Evolutionary conservation across 129 eudicot genomes (phyloP), one percentile per base, ranked within the genome.

Genomic region (Cynara cardunculus): DNA sequence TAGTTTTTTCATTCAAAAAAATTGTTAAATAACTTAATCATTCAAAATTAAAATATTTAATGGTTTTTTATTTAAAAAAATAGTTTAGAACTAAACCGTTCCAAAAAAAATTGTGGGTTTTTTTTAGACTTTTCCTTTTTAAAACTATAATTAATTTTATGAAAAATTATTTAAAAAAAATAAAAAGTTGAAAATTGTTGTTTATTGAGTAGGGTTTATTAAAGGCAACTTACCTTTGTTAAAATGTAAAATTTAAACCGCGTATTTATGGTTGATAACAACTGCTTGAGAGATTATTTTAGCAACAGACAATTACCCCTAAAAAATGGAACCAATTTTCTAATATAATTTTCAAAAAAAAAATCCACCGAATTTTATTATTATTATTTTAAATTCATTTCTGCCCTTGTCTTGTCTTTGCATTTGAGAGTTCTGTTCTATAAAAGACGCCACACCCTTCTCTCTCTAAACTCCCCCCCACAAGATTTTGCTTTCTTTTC

Each of bases 381-480:
- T 24, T 37, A 8, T 70, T 67, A 49, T n/a, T 80, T 59, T 18
- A 44, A 13, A 75, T 0, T 69, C 0, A 37, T 59, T 67, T 12
- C 27, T 4, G 22, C 76, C 35, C 46, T 49, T 80, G 30, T 65
- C 78, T 88, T 81, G 85, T 84, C 85, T 80, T 80, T 86, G 49
- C 74, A 53, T 69, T 69, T 35, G 65, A 80, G 41, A 44, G 61
- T n/a, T 65, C 68, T 59, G 10, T 79, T 86, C 90, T 91, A 89
- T 89, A 87, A 84, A 89, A 77, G 71, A 78, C 75, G 72, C 78
- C 30, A 59, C 62, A 62, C 75, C 82, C 87, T 18, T 78, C 85
- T 69, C 77, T 81, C 73, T 68, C 73, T 11, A 67, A 59, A 35
- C 85, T 73, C 85, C 85, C 80, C 65, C 81, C 72, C 80, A 32